phyloP scores from a whole-genome alignment of 176 grass and related monocot genomes.

The Carex myosuroides region DNA sequence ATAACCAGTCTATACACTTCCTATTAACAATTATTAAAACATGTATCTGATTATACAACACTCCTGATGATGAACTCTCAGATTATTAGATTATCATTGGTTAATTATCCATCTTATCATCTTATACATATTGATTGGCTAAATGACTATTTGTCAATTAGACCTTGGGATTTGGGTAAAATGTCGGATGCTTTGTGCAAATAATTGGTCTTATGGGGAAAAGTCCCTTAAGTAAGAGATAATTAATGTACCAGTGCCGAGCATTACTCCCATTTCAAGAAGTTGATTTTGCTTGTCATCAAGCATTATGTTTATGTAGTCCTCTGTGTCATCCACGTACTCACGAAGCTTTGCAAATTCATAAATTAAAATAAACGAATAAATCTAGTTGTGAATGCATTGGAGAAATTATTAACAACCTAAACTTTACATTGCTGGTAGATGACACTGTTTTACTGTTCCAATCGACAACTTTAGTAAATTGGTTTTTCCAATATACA shows the following conservation, averaged over 20 bases:
- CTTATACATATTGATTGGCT: neutral
- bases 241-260: neutral
- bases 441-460: neutral
- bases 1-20: too few species aligned
- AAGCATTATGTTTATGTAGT: slow-evolving; percentile 17
- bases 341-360: neutral
- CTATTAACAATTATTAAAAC: too few species aligned
- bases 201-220: neutral
- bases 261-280: slow-evolving; percentile 11
- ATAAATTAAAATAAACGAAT: neutral
- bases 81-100: too few species aligned
- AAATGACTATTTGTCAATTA: neutral
- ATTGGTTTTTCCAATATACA: neutral
- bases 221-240: neutral
- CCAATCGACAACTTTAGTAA: neutral
- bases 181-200: neutral
- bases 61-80: too few species aligned
- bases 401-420: neutral
- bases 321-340: slow-evolving; percentile 16
- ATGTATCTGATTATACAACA: too few species aligned
- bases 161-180: neutral
- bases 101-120: neutral
- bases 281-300: slow-evolving; percentile 19
- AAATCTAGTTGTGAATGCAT: neutral
- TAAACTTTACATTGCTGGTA: neutral